These are phyloP conservation scores for Aspergillus quadricinctus DNA, from an alignment of 2,329 filamentous ascomycete species.

Conservation along the genomic window DNA sequence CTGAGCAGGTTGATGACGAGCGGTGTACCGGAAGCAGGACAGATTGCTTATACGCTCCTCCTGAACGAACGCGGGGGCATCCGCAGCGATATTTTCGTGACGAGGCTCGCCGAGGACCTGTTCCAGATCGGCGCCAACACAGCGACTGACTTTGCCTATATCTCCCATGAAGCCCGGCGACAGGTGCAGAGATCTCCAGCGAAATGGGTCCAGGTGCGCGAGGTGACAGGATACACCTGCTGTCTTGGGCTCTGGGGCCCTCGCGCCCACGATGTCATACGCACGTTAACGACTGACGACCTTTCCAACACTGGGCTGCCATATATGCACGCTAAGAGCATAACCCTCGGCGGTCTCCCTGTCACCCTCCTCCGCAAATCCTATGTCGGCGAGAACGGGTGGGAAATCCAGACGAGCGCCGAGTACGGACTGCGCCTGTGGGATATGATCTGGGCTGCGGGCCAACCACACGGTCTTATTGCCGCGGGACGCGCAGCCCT, in stretches of 20 bases:
- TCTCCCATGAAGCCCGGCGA: constrained; percentile 49
- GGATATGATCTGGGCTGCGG: constrained; percentile 55
- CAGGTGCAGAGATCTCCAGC: constrained; percentile 42
- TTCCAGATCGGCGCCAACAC: constrained; percentile 55
- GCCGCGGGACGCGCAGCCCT: constrained; percentile 57
- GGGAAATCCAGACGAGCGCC: constrained; percentile 59
- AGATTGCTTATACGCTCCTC: constrained; percentile 55
- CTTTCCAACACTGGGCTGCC: constrained; percentile 39
- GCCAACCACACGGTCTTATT: constrained; percentile 52
- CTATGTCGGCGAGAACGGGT: constrained; percentile 59
- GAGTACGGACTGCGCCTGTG: constrained; percentile 57
- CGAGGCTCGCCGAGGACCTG: constrained; percentile 45
- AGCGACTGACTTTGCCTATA: constrained; percentile 51
- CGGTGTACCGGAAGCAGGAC: constrained; percentile 43
- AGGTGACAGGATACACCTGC: constrained; percentile 58
- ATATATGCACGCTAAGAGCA: constrained; percentile 49
- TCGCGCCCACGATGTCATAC: constrained; percentile 49
- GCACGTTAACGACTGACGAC: constrained; percentile 27
- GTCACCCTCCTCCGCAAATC: constrained; percentile 55
- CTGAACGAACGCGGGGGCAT: constrained; percentile 53
- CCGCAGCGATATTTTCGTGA: constrained; percentile 55
- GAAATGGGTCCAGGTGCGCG: constrained; percentile 50
- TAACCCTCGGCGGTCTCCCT: constrained; percentile 52
- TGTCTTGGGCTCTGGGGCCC: constrained; percentile 62
- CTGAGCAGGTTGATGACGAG: constrained; percentile 47